Conservation (phyloP, 1,284 basidiomycete genomes). For the Somion occarium region DNA sequence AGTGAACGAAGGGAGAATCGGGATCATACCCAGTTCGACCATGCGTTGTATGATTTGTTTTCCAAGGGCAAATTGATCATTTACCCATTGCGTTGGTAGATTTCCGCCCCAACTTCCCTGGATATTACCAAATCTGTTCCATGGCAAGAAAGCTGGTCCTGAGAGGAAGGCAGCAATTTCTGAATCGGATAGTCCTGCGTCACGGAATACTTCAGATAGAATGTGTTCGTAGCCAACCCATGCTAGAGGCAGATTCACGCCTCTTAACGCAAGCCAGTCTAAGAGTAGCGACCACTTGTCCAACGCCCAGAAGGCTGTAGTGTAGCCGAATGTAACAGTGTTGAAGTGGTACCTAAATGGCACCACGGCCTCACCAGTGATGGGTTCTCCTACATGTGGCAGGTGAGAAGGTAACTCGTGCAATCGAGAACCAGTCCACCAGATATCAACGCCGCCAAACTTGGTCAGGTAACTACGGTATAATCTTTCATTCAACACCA, state of each 20-base stretch:
- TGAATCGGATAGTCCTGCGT: slow-evolving; percentile 32
- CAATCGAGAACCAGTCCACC: slow-evolving; percentile 40
- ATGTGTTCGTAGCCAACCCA: slow-evolving; percentile 39
- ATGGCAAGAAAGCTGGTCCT: slow-evolving; percentile 38
- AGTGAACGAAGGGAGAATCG: slow-evolving; percentile 39
- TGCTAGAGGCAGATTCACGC: slow-evolving; percentile 39
- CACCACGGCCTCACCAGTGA: slow-evolving; percentile 32
- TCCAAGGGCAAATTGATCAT: slow-evolving; percentile 35
- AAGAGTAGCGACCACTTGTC: slow-evolving; percentile 38
- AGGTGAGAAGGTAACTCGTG: slow-evolving; percentile 25
- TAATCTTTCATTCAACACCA: not conserved
- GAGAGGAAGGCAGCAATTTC: slow-evolving; percentile 34
- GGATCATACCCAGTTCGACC: slow-evolving; percentile 41
- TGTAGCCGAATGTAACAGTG: slow-evolving; percentile 41
- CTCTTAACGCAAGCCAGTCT: slow-evolving; percentile 41
- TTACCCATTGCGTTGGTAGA: slow-evolving; percentile 34
- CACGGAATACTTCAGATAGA: slow-evolving; percentile 33
- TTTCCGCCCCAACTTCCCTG: slow-evolving; percentile 36
- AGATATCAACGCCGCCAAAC: slow-evolving; percentile 35
- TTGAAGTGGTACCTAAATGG: slow-evolving; percentile 38
- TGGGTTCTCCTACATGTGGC: slow-evolving; percentile 26
- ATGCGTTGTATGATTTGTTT: slow-evolving; percentile 36
- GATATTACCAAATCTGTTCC: slow-evolving; percentile 42
- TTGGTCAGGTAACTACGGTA: slow-evolving; percentile 34
- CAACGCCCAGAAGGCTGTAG: slow-evolving; percentile 37